Evolutionary conservation across 257 asterid genomes (phyloP), one percentile per base, ranked within the genome.

Genomic region (Vinca minor): DNA sequence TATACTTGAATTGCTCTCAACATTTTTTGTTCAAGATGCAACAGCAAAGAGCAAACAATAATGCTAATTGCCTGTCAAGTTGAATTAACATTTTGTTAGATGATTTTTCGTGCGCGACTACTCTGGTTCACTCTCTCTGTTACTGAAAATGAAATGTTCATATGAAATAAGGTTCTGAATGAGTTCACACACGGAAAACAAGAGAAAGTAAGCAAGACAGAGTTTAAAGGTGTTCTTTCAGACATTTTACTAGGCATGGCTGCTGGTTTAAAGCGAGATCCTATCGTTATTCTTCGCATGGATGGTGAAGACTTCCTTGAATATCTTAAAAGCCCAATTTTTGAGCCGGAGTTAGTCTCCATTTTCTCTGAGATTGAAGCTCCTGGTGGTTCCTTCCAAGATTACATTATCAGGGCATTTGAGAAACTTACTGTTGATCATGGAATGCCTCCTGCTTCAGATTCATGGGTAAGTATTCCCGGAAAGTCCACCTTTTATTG

Each of bases 361-460:
- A 56, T 84, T 21, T 85, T 66, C 38, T 77, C 87, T 0, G 92
- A 84, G 80, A 76, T 89, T 15, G 72, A 78, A 44, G 41, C 47
- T 10, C 75, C 86, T 12, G 71, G 73, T 60, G 93, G 84, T 39
- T 84, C 87, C 60, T 84, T 87, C 52, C 84, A 72, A 62, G 88
- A 81, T 68, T 74, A 77, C 72, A 68, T 84, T 52, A 41, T 77
- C 63, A 84, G 78, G 81, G 92, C 88, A 32, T 81, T 89, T 31
- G 85, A 84, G 81, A 89, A 87, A 64, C 97, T 93, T 20, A 77
- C 94, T 0, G 94, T 93, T 21, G 96, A 87, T 20, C 88, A 87
- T 14, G 99, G 99, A 44, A 81, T 93, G 87, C 99, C 99, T 67
- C 97, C 99, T 18, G 87, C 94, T 62, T 70, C 90, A 5, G 99